A percentile compares a stretch with the other conserved stretches of the same genome.
phyloP scores from a whole-genome alignment of 2,329 filamentous ascomycete genomes.

The Helminthosporium solani region DNA sequence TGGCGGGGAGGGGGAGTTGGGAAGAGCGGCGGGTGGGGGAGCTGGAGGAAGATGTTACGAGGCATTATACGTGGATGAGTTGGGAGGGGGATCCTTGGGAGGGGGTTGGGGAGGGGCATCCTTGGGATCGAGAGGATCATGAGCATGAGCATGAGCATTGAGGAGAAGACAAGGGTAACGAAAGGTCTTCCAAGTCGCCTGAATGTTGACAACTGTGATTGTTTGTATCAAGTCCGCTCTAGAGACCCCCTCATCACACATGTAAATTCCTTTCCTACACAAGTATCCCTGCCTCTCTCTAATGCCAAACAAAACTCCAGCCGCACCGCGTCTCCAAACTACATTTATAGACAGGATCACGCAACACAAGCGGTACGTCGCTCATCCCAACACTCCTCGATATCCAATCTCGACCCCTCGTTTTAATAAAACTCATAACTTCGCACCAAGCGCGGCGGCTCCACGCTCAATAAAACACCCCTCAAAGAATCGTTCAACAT shows the following conservation, averaged over 20 bases:
- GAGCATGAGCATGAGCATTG: conserved; percentile 7
- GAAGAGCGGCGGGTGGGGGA: conserved; percentile 24
- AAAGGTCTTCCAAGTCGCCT: background rate
- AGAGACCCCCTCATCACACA: too few relatives aligned
- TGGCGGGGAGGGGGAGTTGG: conserved; percentile 29
- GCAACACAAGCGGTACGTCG: too few relatives aligned
- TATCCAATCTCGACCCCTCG: too few relatives aligned
- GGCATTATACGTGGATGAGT: conserved; percentile 28
- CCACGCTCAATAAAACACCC: conserved; percentile 14
- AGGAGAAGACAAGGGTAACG: background rate
- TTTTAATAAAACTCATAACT: too few relatives aligned
- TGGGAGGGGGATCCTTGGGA: conserved; percentile 19
- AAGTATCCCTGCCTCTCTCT: too few relatives aligned
- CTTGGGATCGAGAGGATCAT: conserved; percentile 4
- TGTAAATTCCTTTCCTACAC: too few relatives aligned
- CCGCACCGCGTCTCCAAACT: too few relatives aligned
- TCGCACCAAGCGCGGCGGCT: background rate
- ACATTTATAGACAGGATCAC: too few relatives aligned
- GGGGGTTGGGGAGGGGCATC: conserved; percentile 4
- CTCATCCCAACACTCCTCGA: too few relatives aligned
- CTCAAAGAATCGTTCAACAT: conserved; percentile 24
- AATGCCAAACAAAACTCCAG: too few relatives aligned
- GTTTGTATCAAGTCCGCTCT: background rate
- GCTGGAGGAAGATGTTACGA: conserved; percentile 24
- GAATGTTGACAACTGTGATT: background rate